Base-by-base conservation (phyloP, 208 protist genomes). In the Wallacemonas collosoma region DNA sequence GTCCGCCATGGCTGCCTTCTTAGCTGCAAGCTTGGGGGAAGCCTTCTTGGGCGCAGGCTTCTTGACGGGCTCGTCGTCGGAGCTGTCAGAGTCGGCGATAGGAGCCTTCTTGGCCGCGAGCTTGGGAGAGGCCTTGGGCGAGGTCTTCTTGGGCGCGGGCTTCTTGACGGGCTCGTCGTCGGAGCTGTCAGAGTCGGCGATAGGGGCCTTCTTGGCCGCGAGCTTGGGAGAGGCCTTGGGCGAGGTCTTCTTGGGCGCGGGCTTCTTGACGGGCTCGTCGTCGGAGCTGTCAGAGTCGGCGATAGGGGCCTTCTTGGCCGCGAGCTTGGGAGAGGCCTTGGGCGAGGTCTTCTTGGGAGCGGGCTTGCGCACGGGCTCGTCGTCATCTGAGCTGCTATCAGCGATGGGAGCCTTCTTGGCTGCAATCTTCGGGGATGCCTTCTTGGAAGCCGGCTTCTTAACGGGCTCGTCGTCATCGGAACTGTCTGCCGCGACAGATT, bases 81-180 rank as follows among this genome's bases (percentile, higher is more conserved):
- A 65, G 63, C 61, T 50, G 75, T 60, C 62, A 65, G 64, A 75
- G 68, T 85, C 76, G 2, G 68, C 67, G 17, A 81, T 53, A 1
- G 75, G 71, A 4, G 74, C 63, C 68, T 83, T 87, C 75, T 68
- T 76, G 40, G 67, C 40, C 3, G 40, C 69, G 1, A 62, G 38
- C 51, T 40, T 54, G n/a, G 79, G 75, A 35, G 82, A 77, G 50
- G 68, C 60, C 75, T 86, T 84, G 40, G 83, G 76, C 12, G 75
- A 65, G 7, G 74, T 57, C 68, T 83, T 87, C 75, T 68, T 76
- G 40, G 67, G 41, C 2, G 36, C 69, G 1, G 51, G 40, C 51
- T 40, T 91, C 39, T 73, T 65, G 26, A 90, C 81, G 1, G 87
- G 80, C 62, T 94, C 89, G 61, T 93, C 86, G 54, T 84, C 83